A percentile compares a stretch with the other conserved stretches of the same genome.
Evolutionary conservation across 805 yeast species (phyloP).

Genomic region (Priceomyces fermenticarens): DNA sequence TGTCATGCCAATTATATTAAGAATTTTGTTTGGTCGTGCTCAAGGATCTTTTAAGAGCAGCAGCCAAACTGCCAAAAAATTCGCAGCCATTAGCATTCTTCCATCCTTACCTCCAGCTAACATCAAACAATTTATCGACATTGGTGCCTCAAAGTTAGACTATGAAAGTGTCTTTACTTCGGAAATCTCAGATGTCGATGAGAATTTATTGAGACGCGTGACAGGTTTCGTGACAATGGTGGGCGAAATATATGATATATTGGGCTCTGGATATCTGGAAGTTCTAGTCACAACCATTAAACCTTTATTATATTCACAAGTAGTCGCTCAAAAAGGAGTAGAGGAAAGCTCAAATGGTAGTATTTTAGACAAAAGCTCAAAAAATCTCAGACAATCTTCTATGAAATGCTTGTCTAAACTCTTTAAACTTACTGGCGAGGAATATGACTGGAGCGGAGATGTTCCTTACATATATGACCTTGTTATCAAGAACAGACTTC

Average conservation of each 20-base stretch:
- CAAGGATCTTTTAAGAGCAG: conserved; percentile 68
- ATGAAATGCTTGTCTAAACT: conserved; percentile 60
- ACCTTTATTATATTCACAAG: conserved; percentile 56
- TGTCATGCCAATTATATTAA: conserved; percentile 68
- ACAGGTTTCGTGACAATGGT: conserved; percentile 66
- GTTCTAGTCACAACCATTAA: conserved; percentile 50
- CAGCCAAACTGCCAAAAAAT: conserved; percentile 67
- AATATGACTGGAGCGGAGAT: conserved; percentile 53
- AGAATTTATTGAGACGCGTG: conserved; percentile 44
- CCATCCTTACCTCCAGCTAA: conserved; percentile 53
- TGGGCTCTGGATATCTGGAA: conserved; percentile 55
- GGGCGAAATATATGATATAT: conserved; percentile 49
- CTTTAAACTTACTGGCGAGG: conserved; percentile 50
- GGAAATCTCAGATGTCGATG: conserved; percentile 19
- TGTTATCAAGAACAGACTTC: conserved; percentile 64
- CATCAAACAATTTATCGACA: conserved; percentile 55
- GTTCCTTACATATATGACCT: conserved; percentile 48
- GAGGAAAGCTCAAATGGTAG: conserved; percentile 12
- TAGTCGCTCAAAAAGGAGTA: conserved; percentile 45
- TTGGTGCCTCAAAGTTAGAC: conserved; percentile 58
- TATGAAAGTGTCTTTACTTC: conserved; percentile 30
- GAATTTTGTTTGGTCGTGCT: conserved; percentile 85
- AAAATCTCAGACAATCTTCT: conserved; percentile 63
- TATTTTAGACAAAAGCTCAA: conserved; percentile 43
- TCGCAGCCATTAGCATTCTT: conserved; percentile 63